Conservation (phyloP, 768 basidiomycete genomes). For the Lactifluus echinatus region DNA sequence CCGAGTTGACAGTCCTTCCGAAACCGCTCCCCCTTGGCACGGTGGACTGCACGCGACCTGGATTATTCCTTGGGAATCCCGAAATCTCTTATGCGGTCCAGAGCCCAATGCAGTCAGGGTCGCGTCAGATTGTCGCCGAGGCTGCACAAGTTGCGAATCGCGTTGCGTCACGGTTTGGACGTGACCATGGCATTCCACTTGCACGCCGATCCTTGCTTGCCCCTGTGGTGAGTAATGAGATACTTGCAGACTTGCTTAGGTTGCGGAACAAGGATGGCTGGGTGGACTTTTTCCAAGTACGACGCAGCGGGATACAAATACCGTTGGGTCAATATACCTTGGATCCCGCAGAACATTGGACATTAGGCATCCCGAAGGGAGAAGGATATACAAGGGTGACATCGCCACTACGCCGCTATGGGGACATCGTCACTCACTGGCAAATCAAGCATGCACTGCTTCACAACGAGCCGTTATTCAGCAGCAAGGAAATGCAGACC, state of each 20-base stretch:
- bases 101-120: slow-evolving; percentile 28
- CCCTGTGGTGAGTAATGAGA: slow-evolving; percentile 28
- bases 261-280: slow-evolving; percentile 39
- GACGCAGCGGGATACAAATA: slow-evolving; percentile 29
- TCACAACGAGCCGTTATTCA: slow-evolving; percentile 35
- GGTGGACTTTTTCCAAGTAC: slow-evolving; percentile 33
- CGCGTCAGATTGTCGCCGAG: slow-evolving; percentile 61
- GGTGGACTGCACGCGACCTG: slow-evolving; percentile 8
- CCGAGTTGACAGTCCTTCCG: slow-evolving; percentile 24
- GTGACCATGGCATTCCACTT: slow-evolving; percentile 50
- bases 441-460: slow-evolving; percentile 79
- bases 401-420: slow-evolving; percentile 79
- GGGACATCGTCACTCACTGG: slow-evolving; percentile 83
- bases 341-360: slow-evolving; percentile 54
- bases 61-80: slow-evolving; percentile 42
- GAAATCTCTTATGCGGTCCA: slow-evolving; percentile 38
- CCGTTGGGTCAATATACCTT: slow-evolving; percentile 38
- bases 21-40: slow-evolving; percentile 15
- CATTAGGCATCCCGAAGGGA: slow-evolving; percentile 56
- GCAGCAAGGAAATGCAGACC: slow-evolving; percentile 35
- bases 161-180: slow-evolving; percentile 62
- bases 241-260: slow-evolving; percentile 38
- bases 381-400: slow-evolving; percentile 83
- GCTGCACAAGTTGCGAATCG: slow-evolving; percentile 76
- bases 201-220: slow-evolving; percentile 44